Conservation (phyloP, 257 asterid genomes). For the Gentiana macrophylla region DNA sequence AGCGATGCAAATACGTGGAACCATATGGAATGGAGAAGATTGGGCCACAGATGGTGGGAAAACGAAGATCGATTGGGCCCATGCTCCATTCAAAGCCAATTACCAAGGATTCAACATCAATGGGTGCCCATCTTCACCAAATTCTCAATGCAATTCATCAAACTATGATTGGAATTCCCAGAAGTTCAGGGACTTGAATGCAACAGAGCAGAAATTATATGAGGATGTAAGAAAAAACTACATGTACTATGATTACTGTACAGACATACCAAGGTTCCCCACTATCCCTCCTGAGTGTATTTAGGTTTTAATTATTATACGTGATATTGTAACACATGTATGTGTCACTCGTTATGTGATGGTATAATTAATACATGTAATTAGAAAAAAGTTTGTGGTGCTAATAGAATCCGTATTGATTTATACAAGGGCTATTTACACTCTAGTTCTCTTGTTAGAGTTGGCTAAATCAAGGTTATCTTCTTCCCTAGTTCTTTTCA, state of each 20-base stretch:
- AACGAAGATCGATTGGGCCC: slow-evolving; percentile 41
- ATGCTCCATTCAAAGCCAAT: slow-evolving; percentile 47
- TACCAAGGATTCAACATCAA: slow-evolving; percentile 30
- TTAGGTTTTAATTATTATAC: too few relatives aligned
- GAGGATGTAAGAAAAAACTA: slow-evolving; percentile 18
- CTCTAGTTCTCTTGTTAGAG: slow-evolving; percentile 36
- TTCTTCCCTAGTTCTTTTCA: slow-evolving; percentile 39
- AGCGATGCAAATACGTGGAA: slow-evolving; percentile 43
- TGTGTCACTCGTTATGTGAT: too few relatives aligned
- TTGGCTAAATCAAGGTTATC: slow-evolving; percentile 30
- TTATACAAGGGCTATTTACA: not conserved
- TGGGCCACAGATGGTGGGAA: slow-evolving; percentile 73
- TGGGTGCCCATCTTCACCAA: slow-evolving; percentile 19
- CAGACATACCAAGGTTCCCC: slow-evolving; percentile 28
- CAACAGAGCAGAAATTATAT: slow-evolving; percentile 7
- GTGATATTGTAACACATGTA: too few relatives aligned
- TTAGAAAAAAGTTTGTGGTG: too few relatives aligned
- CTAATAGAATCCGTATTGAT: too few relatives aligned
- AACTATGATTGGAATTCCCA: slow-evolving; percentile 34
- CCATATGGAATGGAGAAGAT: slow-evolving; percentile 46
- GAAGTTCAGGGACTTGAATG: slow-evolving; percentile 21
- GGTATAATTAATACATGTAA: too few relatives aligned
- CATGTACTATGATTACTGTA: slow-evolving; percentile 57
- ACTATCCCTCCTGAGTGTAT: slow-evolving; percentile 38
- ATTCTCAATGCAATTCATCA: slow-evolving; percentile 13